Evolutionary conservation across 768 basidiomycete genomes (phyloP), one percentile per base, ranked within the genome.

Genomic region (Phanerodontia chrysosporium): DNA sequence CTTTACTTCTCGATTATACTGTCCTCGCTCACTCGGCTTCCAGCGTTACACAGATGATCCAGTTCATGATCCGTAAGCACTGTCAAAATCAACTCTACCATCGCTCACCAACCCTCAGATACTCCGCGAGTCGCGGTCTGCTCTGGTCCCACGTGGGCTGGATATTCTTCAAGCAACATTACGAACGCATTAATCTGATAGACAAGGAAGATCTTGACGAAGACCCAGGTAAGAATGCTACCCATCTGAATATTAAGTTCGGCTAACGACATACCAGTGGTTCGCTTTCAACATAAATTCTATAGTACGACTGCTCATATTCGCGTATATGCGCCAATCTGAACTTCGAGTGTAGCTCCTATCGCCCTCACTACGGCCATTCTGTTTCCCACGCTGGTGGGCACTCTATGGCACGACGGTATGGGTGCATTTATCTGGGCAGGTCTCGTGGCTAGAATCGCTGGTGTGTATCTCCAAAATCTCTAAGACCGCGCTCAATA

Each of bases 61-160:
- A 44, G 65, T 79, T 25, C 83, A 88, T 64, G 86, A 87, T 64
- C 85, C 85, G 84, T 85, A 66, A 62, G 83, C 36, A 27, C 25
- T 24, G 55, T 12, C 39, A 42, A 13, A 28, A 18, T 12, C 4
- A 18, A 25, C 39, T 44, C 46, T 51, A 39, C 24, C 39, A 13
- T 22, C 46, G 16, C 45, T 59, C 14, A 51, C 13, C 57, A 25
- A 16, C 29, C 10, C 24, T 1, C 55, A 87, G 86, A 3, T 93
- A 93, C 67, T 78, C 86, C 18, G 91, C 90, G 0, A 87, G 87
- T 0, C 77, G 79, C 27, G 90, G 91, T 0, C 70, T 93, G 1
- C 78, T 87, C 53, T 90, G 83, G 67, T 87, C 89, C 6, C 90
- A 92, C 64, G 82, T 91, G 76, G 91, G 90, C 1, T 93, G 91